Evolutionary conservation across 176 grass and related monocot species (phyloP).

Genomic region (Cenchrus purpureus): DNA sequence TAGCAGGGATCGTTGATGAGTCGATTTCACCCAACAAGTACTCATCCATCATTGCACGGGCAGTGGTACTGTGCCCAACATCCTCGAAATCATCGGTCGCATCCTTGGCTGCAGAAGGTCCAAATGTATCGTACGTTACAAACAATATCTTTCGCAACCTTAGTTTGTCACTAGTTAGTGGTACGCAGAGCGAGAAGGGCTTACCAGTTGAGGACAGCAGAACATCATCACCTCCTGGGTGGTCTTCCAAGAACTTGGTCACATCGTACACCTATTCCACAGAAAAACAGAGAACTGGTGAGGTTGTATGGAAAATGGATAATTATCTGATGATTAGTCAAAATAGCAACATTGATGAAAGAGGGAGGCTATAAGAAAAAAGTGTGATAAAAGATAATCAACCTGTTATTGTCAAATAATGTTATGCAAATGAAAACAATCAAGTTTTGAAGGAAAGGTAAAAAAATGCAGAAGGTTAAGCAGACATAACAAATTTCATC

Average conservation of each 20-base stretch:
- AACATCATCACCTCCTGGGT: conserved; percentile 89
- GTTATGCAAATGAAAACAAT: neutral
- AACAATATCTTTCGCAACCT: neutral
- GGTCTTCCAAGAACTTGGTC: conserved; percentile 82
- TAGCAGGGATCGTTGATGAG: conserved; percentile 57
- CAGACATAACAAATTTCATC: neutral
- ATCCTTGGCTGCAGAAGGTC: conserved; percentile 67
- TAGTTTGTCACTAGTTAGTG: neutral
- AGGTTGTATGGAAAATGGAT: neutral
- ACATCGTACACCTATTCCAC: conserved; percentile 73
- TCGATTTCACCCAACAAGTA: conserved; percentile 63
- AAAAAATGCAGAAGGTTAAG: neutral
- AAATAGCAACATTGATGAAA: neutral
- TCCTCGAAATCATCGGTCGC: conserved; percentile 90
- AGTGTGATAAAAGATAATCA: neutral
- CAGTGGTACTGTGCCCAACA: conserved; percentile 84
- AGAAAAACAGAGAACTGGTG: neutral
- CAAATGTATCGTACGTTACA: neutral
- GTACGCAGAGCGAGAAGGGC: neutral
- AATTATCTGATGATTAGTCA: neutral
- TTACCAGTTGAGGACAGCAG: conserved; percentile 81
- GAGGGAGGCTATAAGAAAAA: neutral
- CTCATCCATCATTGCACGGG: conserved; percentile 78
- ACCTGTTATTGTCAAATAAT: neutral
- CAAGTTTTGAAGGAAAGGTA: neutral